Conservation (phyloP, 2,329 filamentous ascomycete genomes). For the Zalaria obscura region DNA sequence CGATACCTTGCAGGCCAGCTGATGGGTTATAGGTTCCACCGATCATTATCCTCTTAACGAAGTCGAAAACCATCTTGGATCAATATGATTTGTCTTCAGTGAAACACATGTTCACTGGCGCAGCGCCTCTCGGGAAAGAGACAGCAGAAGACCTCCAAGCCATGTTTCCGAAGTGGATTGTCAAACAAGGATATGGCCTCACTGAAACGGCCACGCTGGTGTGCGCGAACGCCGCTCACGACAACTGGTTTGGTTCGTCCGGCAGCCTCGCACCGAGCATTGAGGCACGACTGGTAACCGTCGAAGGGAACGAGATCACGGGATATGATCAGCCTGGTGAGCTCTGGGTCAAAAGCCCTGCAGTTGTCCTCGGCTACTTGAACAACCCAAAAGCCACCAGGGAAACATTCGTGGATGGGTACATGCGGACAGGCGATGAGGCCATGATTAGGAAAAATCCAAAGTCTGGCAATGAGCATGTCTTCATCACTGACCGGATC, state of each 20-base stretch:
- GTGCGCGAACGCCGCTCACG: slow-evolving; percentile 41
- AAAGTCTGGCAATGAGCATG: slow-evolving; percentile 54
- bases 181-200: slow-evolving; percentile 61
- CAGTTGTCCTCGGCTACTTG: slow-evolving; percentile 68
- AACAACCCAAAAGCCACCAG: slow-evolving; percentile 69
- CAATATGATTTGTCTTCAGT: slow-evolving; percentile 63
- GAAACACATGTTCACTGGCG: slow-evolving; percentile 53
- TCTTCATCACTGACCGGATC: slow-evolving; percentile 73
- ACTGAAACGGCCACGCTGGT: slow-evolving; percentile 68
- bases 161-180: slow-evolving; percentile 48
- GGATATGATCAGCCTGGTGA: slow-evolving; percentile 65
- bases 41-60: slow-evolving; percentile 64
- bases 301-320: slow-evolving; percentile 57
- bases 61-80: slow-evolving; percentile 43
- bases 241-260: slow-evolving; percentile 57
- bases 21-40: slow-evolving; percentile 51
- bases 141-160: slow-evolving; percentile 50
- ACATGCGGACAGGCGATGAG: slow-evolving; percentile 71
- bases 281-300: slow-evolving; percentile 51
- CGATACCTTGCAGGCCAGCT: neutral
- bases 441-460: slow-evolving; percentile 52
- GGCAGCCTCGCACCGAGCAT: slow-evolving; percentile 54
- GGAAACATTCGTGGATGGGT: slow-evolving; percentile 55
- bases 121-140: slow-evolving; percentile 63
- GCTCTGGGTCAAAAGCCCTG: slow-evolving; percentile 62